These are phyloP conservation scores for Dictyostelium firmibasis DNA, from an alignment of 78 protist species.

Conservation along the genomic window DNA sequence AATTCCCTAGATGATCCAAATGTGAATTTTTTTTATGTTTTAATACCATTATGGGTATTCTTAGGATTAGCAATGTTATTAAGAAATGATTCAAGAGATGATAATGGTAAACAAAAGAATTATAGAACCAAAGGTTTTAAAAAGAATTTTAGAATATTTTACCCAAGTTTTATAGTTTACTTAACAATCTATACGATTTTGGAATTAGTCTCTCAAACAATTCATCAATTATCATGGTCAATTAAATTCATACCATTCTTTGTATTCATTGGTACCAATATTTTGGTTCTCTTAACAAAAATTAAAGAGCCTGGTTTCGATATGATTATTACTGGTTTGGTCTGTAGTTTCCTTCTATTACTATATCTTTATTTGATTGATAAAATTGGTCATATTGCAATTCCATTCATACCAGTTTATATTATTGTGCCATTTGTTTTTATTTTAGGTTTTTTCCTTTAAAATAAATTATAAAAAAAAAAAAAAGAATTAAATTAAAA, in stretches of 20 bases:
- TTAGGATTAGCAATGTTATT: conserved; percentile 17
- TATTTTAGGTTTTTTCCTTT: not conserved
- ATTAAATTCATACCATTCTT: conserved; percentile 47
- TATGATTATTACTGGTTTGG: not conserved
- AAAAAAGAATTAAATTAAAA: too few species aligned
- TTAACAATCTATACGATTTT: not conserved
- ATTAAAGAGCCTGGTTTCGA: not conserved
- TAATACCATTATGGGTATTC: conserved; percentile 59
- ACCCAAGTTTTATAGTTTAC: not conserved
- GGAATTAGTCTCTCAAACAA: not conserved
- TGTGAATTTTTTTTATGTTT: not conserved
- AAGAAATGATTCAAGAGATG: conserved; percentile 2
- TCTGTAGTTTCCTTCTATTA: not conserved
- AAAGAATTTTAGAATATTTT: not conserved
- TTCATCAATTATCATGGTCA: not conserved
- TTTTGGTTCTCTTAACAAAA: not conserved
- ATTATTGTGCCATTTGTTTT: not conserved
- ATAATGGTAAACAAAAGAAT: not conserved
- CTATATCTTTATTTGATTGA: not conserved
- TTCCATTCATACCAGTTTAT: not conserved
- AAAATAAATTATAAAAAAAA: not conserved
- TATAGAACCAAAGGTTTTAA: not conserved
- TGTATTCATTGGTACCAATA: not conserved
- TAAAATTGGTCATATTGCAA: not conserved
- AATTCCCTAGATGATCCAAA: not conserved